Conservation (phyloP, 2,329 filamentous ascomycete genomes). For the Mycocentrospora acerina region DNA sequence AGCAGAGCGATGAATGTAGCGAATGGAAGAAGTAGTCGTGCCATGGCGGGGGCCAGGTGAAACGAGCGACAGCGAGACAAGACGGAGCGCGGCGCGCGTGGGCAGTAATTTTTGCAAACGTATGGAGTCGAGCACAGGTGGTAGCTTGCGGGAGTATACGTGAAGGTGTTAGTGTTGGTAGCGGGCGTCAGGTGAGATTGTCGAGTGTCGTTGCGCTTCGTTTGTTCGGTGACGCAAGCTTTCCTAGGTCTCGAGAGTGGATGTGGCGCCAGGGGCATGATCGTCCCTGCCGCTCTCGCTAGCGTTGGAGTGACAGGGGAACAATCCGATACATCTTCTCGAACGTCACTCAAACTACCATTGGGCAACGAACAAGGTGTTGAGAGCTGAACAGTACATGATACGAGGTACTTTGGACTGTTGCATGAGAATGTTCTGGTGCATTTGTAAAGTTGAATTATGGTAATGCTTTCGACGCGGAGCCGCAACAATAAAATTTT, state of each 20-base stretch:
- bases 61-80: slow-evolving; percentile 17
- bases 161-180: too few species aligned
- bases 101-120: not conserved
- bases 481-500: not conserved
- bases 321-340: too few species aligned
- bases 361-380: too few species aligned
- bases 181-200: not conserved
- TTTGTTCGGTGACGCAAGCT: not conserved
- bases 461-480: too few species aligned
- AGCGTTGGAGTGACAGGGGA: slow-evolving; percentile 3
- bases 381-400: too few species aligned
- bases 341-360: too few species aligned
- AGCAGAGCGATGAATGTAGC: slow-evolving; percentile 41
- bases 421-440: too few species aligned
- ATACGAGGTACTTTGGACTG: too few species aligned
- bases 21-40: slow-evolving; percentile 27
- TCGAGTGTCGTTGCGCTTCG: not conserved
- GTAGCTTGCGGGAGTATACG: too few species aligned
- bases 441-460: too few species aligned
- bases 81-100: slow-evolving; percentile 1
- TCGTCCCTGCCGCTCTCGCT: slow-evolving; percentile 25
- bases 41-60: slow-evolving; percentile 23
- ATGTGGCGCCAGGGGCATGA: slow-evolving; percentile 28
- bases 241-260: not conserved
- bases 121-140: too few species aligned